Base-by-base conservation (phyloP, 129 eudicot species). In the Tagetes erecta region DNA sequence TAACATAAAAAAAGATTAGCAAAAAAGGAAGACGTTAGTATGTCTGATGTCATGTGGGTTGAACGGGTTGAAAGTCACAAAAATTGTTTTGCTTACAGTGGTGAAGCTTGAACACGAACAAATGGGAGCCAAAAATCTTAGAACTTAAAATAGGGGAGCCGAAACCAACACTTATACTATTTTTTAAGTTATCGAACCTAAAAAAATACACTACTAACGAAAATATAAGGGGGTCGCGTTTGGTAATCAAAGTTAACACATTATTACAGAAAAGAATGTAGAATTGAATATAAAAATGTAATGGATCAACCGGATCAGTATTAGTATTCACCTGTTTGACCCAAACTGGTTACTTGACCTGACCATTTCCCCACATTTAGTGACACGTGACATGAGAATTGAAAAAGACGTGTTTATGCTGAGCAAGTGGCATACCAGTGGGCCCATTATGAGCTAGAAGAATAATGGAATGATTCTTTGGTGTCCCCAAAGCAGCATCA, bases 371-470 rank as follows among this genome's bases (percentile, higher is more conserved):
- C 49, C 50, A 64, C 69, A 2, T 40, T 14, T n/a, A 64, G 34
- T 64, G 33, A 39, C 39, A 40, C 13, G n/a, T 39, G 12, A 79
- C 44, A 64, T 27, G 57, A 30, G 27, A 67, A 71, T 8, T 51
- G 31, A 47, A 65, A 80, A 70, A 58, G 12, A 35, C 5, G 6
- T 34, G 36, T 41, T 11, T 12, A 73, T 8, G 75, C 50, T 69
- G 64, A 74, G 73, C 49, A 79, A 75, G 8, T 70, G 78, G 64
- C 77, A 46, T 14, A 91, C 99, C 99, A 57, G 93, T 88, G 49
- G 99, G 99, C 13, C 99, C 98, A 75, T 94, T 94, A 65, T 90
- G 98, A 69, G 96, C 98, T 78, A 94, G 93, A 64, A 94, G 60
- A 80, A 94, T 78, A 50, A 90, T 42, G 41, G 88, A 90, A 81